Percentiles rank a stretch among this genome's conserved stretches.
phyloP scores from a whole-genome alignment of 1,284 basidiomycete genomes.

The Uromyces viciae-fabae region DNA sequence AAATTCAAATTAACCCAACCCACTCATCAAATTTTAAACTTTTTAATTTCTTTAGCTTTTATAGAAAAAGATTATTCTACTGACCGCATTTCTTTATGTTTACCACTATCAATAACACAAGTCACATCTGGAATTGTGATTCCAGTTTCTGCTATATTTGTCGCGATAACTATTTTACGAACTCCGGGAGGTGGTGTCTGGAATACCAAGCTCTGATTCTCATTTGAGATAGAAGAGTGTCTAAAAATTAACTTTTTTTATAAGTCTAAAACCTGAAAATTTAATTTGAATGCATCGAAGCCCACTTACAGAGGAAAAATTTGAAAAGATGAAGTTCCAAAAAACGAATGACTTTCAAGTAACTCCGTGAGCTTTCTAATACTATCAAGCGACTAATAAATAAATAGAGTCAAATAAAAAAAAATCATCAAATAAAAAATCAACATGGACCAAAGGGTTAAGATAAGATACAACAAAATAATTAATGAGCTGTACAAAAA shows the following conservation, averaged over 20 bases:
- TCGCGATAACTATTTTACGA: slow-evolving; percentile 58
- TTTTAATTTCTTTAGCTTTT: background rate
- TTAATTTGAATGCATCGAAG: background rate
- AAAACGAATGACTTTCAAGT: slow-evolving; percentile 69
- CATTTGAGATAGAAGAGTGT: slow-evolving; percentile 54
- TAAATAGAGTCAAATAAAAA: too few species aligned
- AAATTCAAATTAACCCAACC: background rate
- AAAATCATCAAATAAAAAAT: too few species aligned
- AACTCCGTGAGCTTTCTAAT: slow-evolving; percentile 84
- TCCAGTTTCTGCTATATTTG: slow-evolving; percentile 80
- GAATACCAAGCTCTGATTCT: slow-evolving; percentile 53
- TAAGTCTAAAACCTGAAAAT: slow-evolving; percentile 68
- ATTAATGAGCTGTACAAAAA: background rate
- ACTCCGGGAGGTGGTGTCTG: slow-evolving; percentile 54
- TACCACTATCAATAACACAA: slow-evolving; percentile 92
- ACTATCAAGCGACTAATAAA: slow-evolving; percentile 59
- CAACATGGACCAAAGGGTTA: too few species aligned
- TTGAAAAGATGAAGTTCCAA: slow-evolving; percentile 69
- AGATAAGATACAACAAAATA: too few species aligned
- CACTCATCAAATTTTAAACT: too few species aligned
- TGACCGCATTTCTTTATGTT: slow-evolving; percentile 80
- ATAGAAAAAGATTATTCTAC: slow-evolving; percentile 34
- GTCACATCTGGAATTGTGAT: slow-evolving; percentile 98
- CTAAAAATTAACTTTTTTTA: slow-evolving; percentile 66
- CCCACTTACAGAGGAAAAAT: slow-evolving; percentile 73